A percentile compares a stretch with the other conserved stretches of the same genome.
These are phyloP conservation scores for Lepidopterella palustris DNA, from an alignment of 495 filamentous ascomycete genomes.

Conservation along the genomic window DNA sequence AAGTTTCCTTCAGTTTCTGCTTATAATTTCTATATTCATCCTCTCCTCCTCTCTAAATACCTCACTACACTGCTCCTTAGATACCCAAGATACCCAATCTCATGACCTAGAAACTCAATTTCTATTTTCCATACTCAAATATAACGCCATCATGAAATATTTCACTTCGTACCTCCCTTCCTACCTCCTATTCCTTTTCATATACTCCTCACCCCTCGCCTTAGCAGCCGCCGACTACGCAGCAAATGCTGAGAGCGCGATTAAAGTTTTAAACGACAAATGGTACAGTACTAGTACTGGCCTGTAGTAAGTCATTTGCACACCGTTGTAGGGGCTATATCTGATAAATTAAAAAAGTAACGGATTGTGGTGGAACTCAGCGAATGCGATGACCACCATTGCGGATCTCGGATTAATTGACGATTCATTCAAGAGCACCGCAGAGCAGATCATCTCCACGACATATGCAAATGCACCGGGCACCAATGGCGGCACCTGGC, in stretches of 20 bases:
- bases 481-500: constrained; percentile 6
- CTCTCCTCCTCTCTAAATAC: neutral
- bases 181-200: neutral
- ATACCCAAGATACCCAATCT: neutral
- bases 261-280: constrained; percentile 19
- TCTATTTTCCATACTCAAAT: neutral
- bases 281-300: constrained; percentile 30
- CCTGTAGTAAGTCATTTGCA: constrained; percentile 20
- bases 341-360: neutral
- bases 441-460: constrained; percentile 21
- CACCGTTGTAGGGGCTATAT: neutral
- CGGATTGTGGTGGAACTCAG: constrained; percentile 24
- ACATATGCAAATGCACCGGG: constrained; percentile 17
- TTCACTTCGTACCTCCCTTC: neutral
- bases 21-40: neutral
- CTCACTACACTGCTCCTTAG: neutral
- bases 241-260: constrained; percentile 13
- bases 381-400: constrained; percentile 16
- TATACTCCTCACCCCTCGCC: neutral
- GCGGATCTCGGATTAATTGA: constrained; percentile 14
- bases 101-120: too few species aligned
- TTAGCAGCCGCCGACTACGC: constrained; percentile 12
- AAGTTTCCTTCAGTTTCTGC: neutral
- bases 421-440: constrained; percentile 11
- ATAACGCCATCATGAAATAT: constrained; percentile 16